phyloP scores from a whole-genome alignment of 805 yeast genomes.

The Monosporozyma unispora region DNA sequence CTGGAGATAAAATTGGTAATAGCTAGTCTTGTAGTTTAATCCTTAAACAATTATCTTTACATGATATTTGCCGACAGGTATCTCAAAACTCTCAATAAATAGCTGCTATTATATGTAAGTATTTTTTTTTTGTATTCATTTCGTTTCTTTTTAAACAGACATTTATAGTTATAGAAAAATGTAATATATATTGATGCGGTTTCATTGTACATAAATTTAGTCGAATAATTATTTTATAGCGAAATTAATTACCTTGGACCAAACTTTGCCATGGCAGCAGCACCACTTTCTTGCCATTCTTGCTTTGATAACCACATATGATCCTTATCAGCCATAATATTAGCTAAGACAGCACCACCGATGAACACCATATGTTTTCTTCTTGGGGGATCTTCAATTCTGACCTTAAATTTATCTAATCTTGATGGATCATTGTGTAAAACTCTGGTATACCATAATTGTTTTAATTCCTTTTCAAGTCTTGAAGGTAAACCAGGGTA shows the following conservation, averaged over 20 bases:
- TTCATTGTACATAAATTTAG: neutral
- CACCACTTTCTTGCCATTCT: constrained; percentile 97
- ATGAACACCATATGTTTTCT: constrained; percentile 98
- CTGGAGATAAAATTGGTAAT: neutral
- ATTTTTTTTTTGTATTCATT: neutral
- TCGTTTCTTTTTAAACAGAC: neutral
- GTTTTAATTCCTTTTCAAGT: constrained; percentile 91
- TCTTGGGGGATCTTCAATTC: constrained; percentile 97
- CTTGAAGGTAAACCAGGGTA: constrained; percentile 97
- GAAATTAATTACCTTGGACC: constrained; percentile 67
- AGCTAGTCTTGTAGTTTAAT: too few species aligned
- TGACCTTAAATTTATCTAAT: constrained; percentile 83
- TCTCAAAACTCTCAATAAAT: too few species aligned
- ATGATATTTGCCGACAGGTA: neutral
- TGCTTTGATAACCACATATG: constrained; percentile 95
- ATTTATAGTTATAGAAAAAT: neutral
- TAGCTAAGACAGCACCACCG: constrained; percentile 97
- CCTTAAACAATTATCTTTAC: too few species aligned
- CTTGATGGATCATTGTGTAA: constrained; percentile 80
- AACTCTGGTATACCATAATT: constrained; percentile 86
- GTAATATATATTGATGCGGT: neutral
- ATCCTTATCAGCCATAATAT: constrained; percentile 95
- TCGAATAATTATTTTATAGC: neutral
- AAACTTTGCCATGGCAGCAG: constrained; percentile 72
- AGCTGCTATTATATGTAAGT: neutral